Percentiles rank a stretch among this genome's conserved stretches.
phyloP scores from a whole-genome alignment of 805 yeast genomes.

The Barnettozyma siamensis region DNA sequence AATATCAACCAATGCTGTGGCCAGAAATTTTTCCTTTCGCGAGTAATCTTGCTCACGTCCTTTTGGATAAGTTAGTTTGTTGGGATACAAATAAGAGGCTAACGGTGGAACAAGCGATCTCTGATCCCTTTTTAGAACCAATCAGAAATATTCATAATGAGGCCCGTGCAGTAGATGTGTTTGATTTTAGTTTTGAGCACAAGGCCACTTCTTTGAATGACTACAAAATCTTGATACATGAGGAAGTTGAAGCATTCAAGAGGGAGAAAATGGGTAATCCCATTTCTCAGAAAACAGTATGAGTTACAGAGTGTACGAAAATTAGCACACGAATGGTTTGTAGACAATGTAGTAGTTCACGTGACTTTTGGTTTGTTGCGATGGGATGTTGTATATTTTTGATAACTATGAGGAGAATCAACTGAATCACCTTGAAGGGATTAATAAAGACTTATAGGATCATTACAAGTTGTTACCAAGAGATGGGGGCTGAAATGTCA shows the following conservation, averaged over 20 bases:
- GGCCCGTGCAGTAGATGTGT: slow-evolving; percentile 40
- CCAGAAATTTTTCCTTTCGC: slow-evolving; percentile 57
- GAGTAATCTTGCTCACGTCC: slow-evolving; percentile 40
- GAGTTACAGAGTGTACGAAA: too few relatives aligned
- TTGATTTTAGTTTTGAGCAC: slow-evolving; percentile 67
- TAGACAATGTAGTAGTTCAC: too few relatives aligned
- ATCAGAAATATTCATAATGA: slow-evolving; percentile 56
- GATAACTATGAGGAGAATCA: too few relatives aligned
- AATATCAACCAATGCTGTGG: slow-evolving; percentile 43
- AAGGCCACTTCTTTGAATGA: slow-evolving; percentile 33
- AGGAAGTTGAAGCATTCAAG: slow-evolving; percentile 50
- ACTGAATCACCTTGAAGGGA: too few relatives aligned
- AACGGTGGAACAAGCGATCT: slow-evolving; percentile 50
- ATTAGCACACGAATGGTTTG: too few relatives aligned
- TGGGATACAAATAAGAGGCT: slow-evolving; percentile 61
- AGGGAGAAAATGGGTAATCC: slow-evolving; percentile 22
- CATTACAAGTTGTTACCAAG: too few relatives aligned
- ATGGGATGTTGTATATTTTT: too few relatives aligned
- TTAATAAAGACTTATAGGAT: too few relatives aligned
- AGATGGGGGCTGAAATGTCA: slow-evolving; percentile 86
- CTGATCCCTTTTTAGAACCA: slow-evolving; percentile 46
- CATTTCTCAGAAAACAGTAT: not conserved
- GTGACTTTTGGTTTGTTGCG: too few relatives aligned
- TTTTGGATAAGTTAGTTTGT: slow-evolving; percentile 48
- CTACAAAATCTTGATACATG: slow-evolving; percentile 41